Base-by-base conservation (phyloP, 495 filamentous ascomycete genomes). In the Paragyromitra xinjiangensis region DNA sequence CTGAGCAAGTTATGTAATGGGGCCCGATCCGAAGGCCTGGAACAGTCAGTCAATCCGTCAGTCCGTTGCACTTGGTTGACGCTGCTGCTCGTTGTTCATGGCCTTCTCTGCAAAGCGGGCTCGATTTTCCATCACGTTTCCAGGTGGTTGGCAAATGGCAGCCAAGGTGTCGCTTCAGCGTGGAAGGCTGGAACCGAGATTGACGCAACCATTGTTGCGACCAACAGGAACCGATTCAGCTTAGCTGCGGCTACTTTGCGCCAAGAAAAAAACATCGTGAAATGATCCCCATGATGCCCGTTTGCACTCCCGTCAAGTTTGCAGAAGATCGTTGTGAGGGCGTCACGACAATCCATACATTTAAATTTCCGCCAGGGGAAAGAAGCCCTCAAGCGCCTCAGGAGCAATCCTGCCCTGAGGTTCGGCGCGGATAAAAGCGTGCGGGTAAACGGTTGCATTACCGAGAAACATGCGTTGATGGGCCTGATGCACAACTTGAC, bases 401-500 rank as follows among this genome's bases (percentile, higher is more conserved):
- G 12, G 48, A 62, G 64, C 24, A 67, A 44, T 50, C 61, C 29
- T 63, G 34, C 65, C 53, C 55, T 58, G 37, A 40, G 61, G 58
- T 64, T 44, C 29, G 37, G 62, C 29, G 77, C 67, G 77, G 77
- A 22, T 79, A 77, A 79, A 61, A 72, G 48, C 48, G 37, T 55
- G 75, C 77, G 74, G 77, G 77, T 78, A 79, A 78, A 79, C 77
- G 77, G 77, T 29, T 78, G 77, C 77, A 78, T 79, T 79, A 77
- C 77, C 77, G 77, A 79, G 77, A 79, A 79, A 79, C 77, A 78
- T 79, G 61, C 74, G 77, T 48, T 64, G 73, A 71, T 70, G 74
- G 65, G 77, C 67, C 61, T 71, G 69, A 73, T 70, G 66, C 59
- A 53, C 26, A 62, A 24, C 42, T 45, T 22, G 69, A 65, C 69